phyloP scores from a whole-genome alignment of 2,329 filamentous ascomycete genomes.

The Tolypocladium endophyticum region DNA sequence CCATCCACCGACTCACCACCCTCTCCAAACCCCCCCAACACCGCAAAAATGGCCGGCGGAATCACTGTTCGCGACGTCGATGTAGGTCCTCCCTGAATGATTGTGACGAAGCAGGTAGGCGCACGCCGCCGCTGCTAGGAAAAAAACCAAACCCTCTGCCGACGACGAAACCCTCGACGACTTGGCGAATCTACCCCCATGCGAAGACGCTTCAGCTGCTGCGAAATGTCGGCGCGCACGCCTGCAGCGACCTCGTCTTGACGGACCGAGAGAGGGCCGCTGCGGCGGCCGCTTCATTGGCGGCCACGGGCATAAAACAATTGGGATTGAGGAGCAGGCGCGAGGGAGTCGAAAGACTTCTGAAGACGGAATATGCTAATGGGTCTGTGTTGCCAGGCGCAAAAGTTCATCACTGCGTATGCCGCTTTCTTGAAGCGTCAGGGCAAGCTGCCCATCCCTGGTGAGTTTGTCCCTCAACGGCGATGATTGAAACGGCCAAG shows the following conservation, averaged over 20 bases:
- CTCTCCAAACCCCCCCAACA: constrained; percentile 23
- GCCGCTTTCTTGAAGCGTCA: constrained; percentile 87
- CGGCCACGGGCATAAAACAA: not conserved
- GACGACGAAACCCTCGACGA: constrained; percentile 8
- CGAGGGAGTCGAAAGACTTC: constrained; percentile 64
- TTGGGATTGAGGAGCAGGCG: constrained; percentile 49
- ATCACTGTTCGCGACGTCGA: constrained; percentile 78
- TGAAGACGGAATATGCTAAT: constrained; percentile 68
- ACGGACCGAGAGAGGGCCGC: not conserved
- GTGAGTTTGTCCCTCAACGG: constrained; percentile 39
- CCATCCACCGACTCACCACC: constrained; percentile 19
- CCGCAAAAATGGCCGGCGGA: constrained; percentile 69
- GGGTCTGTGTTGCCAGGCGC: constrained; percentile 50
- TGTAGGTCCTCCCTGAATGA: constrained; percentile 44
- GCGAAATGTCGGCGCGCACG: not conserved
- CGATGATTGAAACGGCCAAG: not conserved
- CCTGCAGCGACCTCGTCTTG: not conserved
- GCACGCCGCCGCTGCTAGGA: not conserved
- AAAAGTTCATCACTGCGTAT: constrained; percentile 83
- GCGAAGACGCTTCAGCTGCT: constrained; percentile 2
- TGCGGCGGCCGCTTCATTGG: not conserved
- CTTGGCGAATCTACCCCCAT: constrained; percentile 8
- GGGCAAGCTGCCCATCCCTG: constrained; percentile 84
- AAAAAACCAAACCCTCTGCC: not conserved
- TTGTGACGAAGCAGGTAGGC: constrained; percentile 5